Evolutionary conservation across 371 early-diverging fungal genomes (phyloP).

Genomic region (Syncephalastrum sp.): DNA sequence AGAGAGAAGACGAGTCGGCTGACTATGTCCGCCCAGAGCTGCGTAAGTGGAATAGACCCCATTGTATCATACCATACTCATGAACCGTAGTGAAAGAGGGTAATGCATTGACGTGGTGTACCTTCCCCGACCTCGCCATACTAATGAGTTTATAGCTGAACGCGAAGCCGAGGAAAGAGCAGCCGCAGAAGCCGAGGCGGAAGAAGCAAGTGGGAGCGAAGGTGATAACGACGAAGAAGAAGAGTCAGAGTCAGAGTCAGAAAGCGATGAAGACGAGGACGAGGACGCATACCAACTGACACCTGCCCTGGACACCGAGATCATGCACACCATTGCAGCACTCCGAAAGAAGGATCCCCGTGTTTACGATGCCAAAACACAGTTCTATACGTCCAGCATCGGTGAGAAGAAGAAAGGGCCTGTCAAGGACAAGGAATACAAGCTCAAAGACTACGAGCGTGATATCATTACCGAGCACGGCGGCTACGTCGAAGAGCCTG

Average conservation of each 20-base stretch:
- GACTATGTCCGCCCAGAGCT: conserved; percentile 18
- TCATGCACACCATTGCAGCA: conserved; percentile 85
- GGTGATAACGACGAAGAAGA: conserved; percentile 70
- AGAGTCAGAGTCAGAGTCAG: conserved; percentile 44
- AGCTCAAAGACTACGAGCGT: conserved; percentile 79
- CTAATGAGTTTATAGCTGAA: not conserved
- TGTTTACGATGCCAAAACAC: conserved; percentile 75
- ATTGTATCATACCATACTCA: not conserved
- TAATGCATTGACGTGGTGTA: too few species aligned
- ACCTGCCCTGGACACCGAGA: conserved; percentile 88
- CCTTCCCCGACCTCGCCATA: too few species aligned
- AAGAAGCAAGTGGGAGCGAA: conserved; percentile 44
- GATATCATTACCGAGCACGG: conserved; percentile 70
- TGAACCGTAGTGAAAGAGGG: too few species aligned
- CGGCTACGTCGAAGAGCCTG: conserved; percentile 63
- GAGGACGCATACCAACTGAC: conserved; percentile 84
- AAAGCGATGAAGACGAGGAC: conserved; percentile 80
- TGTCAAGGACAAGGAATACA: conserved; percentile 52
- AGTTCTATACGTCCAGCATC: conserved; percentile 70
- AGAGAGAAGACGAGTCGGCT: conserved; percentile 10
- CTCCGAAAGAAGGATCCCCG: conserved; percentile 75
- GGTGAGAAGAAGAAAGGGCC: conserved; percentile 54
- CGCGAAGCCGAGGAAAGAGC: conserved; percentile 6
- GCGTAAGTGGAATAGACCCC: conserved; percentile 1
- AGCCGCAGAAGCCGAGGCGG: conserved; percentile 33